A percentile compares a stretch with the other conserved stretches of the same genome.
Evolutionary conservation across 139 green algal species (phyloP).

Genomic region (Chlamydomonas sp.): DNA sequence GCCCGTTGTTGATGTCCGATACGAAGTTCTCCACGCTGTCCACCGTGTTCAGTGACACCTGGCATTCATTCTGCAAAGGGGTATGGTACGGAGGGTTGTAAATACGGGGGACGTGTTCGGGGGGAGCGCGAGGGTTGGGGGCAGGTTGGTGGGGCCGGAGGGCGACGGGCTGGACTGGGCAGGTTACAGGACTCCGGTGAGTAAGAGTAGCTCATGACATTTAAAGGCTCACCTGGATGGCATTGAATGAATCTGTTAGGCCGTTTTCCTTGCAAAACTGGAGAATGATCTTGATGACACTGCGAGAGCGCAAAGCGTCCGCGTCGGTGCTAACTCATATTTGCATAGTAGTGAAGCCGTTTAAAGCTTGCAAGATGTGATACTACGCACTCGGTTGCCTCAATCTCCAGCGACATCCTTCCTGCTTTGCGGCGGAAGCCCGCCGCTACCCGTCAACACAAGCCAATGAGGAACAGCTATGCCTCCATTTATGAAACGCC

Average conservation of each 20-base stretch:
- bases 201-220: too few relatives aligned
- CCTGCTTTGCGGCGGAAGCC: background rate
- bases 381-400: slow-evolving; percentile 83
- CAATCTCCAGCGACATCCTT: slow-evolving; percentile 87
- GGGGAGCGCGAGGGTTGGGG: too few relatives aligned
- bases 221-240: slow-evolving; percentile 75
- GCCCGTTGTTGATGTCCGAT: slow-evolving; percentile 88
- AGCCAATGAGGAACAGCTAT: background rate
- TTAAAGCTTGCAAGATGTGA: background rate
- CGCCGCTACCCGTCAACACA: background rate
- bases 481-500: too few relatives aligned
- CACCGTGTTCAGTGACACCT: slow-evolving; percentile 95
- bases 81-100: background rate
- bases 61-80: slow-evolving; percentile 85
- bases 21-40: slow-evolving; percentile 91
- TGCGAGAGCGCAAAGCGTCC: slow-evolving; percentile 48
- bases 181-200: too few relatives aligned
- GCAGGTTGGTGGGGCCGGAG: too few relatives aligned
- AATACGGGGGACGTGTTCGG: background rate
- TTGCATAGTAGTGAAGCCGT: too few relatives aligned
- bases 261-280: slow-evolving; percentile 98
- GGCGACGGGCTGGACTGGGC: too few relatives aligned
- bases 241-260: slow-evolving; percentile 86
- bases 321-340: background rate
- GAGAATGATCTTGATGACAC: slow-evolving; percentile 97